phyloP scores from a whole-genome alignment of 2,329 filamentous ascomycete genomes.

The Penicillium hordei region DNA sequence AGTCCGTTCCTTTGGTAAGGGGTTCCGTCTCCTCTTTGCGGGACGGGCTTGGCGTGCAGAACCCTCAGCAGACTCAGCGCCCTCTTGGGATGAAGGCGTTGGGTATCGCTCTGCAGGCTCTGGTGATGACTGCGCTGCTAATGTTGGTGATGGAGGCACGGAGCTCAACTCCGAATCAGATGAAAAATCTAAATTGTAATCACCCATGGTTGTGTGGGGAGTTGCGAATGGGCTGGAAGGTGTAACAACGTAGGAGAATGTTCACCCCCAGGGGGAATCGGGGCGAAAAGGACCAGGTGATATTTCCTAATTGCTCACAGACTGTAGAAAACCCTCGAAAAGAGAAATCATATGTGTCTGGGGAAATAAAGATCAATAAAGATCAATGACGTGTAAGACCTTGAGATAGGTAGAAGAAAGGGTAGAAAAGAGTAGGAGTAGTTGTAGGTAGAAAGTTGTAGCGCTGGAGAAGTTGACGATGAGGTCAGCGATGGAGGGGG shows the following conservation, averaged over 20 bases:
- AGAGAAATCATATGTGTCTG: slow-evolving; percentile 11
- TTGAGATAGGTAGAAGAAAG: slow-evolving; percentile 12
- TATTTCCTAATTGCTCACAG: slow-evolving; percentile 10
- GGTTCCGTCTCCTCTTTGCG: slow-evolving; percentile 69
- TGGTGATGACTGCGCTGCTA: slow-evolving; percentile 40
- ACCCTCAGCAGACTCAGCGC: slow-evolving; percentile 26
- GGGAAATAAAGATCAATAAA: slow-evolving; percentile 5
- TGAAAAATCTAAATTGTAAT: slow-evolving; percentile 21
- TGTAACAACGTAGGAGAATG: slow-evolving; percentile 13
- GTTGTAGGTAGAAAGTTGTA: slow-evolving; percentile 25
- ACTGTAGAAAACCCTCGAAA: slow-evolving; percentile 8
- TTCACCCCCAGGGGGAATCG: slow-evolving; percentile 2
- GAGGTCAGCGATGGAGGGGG: slow-evolving; percentile 23
- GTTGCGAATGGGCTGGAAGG: slow-evolving; percentile 6
- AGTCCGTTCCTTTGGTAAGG: slow-evolving; percentile 66
- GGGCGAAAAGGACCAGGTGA: slow-evolving; percentile 7
- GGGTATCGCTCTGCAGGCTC: slow-evolving; percentile 37
- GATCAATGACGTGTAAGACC: slow-evolving; percentile 10
- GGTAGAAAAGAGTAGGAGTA: slow-evolving; percentile 25
- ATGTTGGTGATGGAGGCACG: slow-evolving; percentile 26
- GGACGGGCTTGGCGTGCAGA: slow-evolving; percentile 59
- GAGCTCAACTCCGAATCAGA: slow-evolving; percentile 47
- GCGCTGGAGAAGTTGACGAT: slow-evolving; percentile 21
- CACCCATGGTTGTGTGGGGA: slow-evolving; percentile 24
- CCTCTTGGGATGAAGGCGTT: slow-evolving; percentile 45